Base-by-base conservation (phyloP, 305 asterid species). In the Withania somnifera region DNA sequence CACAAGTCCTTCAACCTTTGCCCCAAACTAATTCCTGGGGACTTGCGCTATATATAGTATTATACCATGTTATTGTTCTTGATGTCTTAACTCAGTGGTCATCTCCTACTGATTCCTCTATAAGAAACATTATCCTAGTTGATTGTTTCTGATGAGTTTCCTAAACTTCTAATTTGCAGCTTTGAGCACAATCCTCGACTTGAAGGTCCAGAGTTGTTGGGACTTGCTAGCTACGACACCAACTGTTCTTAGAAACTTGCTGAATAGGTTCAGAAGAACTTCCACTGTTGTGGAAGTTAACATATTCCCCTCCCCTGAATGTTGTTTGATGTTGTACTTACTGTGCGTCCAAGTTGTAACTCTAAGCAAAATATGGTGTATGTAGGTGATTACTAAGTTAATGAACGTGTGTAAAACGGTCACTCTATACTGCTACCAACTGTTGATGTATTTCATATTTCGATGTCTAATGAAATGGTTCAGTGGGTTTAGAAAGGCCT, bases 171-270 rank as follows among this genome's bases (percentile, higher is more conserved):
- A 28, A 28, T 82, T 84, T 88, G 88, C 92, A 95, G 99, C 91
- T 95, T 93, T 47, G 97, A 94, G 91, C 92, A 94, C 88, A 94
- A 94, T 82, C 97, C 97, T 85, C 95, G 91, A 42, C 89, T 95
- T 81, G 98, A 95, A 90, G 98, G 98, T 78, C 97, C 99, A 2
- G 97, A 93, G 90, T 89, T 95, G 93, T 93, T 83, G 90, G 99
- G 99, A 86, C 95, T 94, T 58, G 99, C 95, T 61, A 89, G 90
- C 82, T 95, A 95, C 8, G 99, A 95, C 86, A 90, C 98, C 80
- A 91, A 93, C 85, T 94, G 98, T 91, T 84, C 88, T n/a, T 94
- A 85, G 86, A 71, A 47, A 85, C 79, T 85, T 66, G 52, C 32
- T 14, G 57, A 20, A 79, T 60, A 60, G 57, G 76, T 11, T 20